Evolutionary conservation across 352 stramenopile genomes (phyloP), one percentile per base, ranked within the genome.

Genomic region (Poterioochromonas sp.): DNA sequence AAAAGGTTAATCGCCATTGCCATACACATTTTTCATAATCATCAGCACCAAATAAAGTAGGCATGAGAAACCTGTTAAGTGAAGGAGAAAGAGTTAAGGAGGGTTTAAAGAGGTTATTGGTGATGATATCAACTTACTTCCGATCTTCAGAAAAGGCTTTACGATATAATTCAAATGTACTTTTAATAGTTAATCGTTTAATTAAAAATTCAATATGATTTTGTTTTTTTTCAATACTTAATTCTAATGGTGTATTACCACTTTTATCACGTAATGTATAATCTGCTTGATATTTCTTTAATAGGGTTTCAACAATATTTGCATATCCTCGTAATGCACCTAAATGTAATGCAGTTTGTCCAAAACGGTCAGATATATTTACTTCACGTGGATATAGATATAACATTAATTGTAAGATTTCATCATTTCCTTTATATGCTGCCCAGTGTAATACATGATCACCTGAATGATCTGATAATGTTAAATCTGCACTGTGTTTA

Each of bases 141-240:
- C 15, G 26, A 58, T 58, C 47, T 58, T 26, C 26, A 15, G 47
- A 58, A 58, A 58, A 58, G 47, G 26, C 15, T 58, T 15, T 15
- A 58, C 47, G 15, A 26, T 26, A 58, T 26, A 26, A 26, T 58
- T 58, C 15, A 15, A 26, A 58, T 26, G 26, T 58, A 26, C 15
- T 26, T 58, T 58, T 58, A 26, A 26, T 26, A 58, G 47, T 58
- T 26, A 58, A 58, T 26, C 47, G 15, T 58, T 26, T 15, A 58
- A 58, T 58, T 26, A 58, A 15, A 15, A 15, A 58, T 58, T 76
- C 69, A 40, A 29, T 32, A 5, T 82, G 82, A 0, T 81, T 44
- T 54, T 86, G 84, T 53, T 89, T 85, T 78, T 93, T 93, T 77
- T 91, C 89, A 43, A 88, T 80, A 12, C 87, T 87, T 34, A 92